These are phyloP conservation scores for Fusarium drepaniforme DNA, from an alignment of 2,329 filamentous ascomycete species.

Conservation along the genomic window DNA sequence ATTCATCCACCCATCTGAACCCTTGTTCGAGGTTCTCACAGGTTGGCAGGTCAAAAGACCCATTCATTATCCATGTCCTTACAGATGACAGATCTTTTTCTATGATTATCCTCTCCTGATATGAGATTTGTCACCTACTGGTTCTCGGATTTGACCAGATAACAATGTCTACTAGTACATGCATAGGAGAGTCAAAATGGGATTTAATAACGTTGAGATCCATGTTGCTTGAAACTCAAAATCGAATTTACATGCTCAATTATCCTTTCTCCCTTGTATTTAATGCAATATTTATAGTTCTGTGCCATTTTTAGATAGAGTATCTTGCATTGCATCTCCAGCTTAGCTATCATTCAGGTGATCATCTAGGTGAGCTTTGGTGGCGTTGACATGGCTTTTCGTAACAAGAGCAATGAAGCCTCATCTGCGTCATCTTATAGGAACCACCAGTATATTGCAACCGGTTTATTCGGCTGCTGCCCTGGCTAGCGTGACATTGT, in stretches of 20 bases:
- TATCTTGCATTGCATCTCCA: neutral
- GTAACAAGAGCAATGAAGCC: neutral
- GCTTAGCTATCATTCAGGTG: neutral
- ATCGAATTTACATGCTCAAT: neutral
- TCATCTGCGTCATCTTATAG: neutral
- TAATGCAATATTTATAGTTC: neutral
- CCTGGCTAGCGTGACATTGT: neutral
- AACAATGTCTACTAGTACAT: neutral
- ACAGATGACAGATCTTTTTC: constrained; percentile 19
- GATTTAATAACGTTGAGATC: neutral
- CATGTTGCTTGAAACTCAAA: neutral
- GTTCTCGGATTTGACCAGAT: neutral
- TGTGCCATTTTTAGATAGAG: neutral
- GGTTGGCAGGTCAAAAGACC: neutral
- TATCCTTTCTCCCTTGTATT: neutral
- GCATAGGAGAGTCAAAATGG: neutral
- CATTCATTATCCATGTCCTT: neutral
- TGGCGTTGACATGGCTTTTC: neutral
- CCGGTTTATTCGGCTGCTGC: neutral
- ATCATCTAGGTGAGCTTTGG: neutral
- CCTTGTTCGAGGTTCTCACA: neutral
- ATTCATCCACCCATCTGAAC: neutral
- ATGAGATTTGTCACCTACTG: constrained; percentile 15
- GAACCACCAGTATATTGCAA: neutral
- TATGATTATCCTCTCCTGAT: constrained; percentile 16